Conservation (phyloP, 768 basidiomycete species). For the Rhizopogon vinicolor region DNA sequence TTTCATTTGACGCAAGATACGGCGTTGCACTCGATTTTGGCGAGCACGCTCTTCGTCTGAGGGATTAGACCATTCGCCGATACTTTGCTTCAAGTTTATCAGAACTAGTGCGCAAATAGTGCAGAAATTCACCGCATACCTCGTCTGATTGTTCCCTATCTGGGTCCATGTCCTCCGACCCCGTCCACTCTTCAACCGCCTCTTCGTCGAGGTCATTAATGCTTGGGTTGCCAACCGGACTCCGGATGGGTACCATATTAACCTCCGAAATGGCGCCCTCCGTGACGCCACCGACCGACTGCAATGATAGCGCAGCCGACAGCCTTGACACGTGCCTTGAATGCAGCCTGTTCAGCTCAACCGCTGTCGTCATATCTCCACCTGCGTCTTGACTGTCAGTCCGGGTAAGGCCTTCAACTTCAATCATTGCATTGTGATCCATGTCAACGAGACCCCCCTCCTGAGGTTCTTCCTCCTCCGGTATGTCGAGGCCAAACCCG, state of each 20-base stretch:
- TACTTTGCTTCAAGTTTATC: conserved; percentile 47
- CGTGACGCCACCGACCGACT: conserved; percentile 52
- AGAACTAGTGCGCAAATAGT: conserved; percentile 2
- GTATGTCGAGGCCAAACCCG: conserved; percentile 78
- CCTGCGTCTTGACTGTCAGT: conserved; percentile 23
- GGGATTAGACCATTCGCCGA: conserved; percentile 88
- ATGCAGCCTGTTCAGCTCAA: conserved; percentile 48
- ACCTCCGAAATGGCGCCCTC: conserved; percentile 24
- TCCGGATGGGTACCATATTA: conserved; percentile 26
- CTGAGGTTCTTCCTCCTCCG: conserved; percentile 67
- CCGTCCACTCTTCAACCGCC: conserved; percentile 73
- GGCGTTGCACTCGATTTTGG: conserved; percentile 58
- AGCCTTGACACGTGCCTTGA: conserved; percentile 67
- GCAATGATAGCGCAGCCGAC: conserved; percentile 64
- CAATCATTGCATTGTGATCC: conserved; percentile 35
- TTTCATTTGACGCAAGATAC: conserved; percentile 43
- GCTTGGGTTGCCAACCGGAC: conserved; percentile 26
- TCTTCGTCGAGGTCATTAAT: conserved; percentile 33
- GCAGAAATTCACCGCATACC: conserved; percentile 34
- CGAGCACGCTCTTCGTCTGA: conserved; percentile 86
- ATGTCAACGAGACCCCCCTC: conserved; percentile 34
- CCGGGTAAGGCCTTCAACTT: conserved; percentile 22
- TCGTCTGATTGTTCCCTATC: conserved; percentile 53
- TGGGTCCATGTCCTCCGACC: conserved; percentile 64
- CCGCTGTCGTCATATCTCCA: conserved; percentile 41